Evolutionary conservation across 1,139 yeast genomes (phyloP).

Genomic region (Nakaseomyces bracarensis): DNA sequence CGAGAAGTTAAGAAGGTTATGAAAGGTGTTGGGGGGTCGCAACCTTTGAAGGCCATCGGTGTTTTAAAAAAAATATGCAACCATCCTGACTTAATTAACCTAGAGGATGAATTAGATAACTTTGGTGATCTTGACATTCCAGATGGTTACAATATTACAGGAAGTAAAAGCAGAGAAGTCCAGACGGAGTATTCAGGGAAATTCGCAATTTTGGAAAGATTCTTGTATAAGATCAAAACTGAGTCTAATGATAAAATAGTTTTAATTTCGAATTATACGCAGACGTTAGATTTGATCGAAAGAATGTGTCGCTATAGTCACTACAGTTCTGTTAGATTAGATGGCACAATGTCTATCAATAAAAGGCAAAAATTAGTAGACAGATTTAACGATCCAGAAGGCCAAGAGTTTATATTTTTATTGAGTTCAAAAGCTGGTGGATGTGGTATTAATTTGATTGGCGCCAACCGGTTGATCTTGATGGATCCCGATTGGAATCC

Average conservation of each 20-base stretch:
- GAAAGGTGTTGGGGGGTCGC: constrained; percentile 50
- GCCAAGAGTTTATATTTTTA: constrained; percentile 78
- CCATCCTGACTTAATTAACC: constrained; percentile 76
- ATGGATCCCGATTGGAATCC: constrained; percentile 99
- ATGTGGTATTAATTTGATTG: constrained; percentile 93
- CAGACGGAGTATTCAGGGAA: constrained; percentile 51
- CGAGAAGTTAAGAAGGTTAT: constrained; percentile 67
- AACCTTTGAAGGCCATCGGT: constrained; percentile 87
- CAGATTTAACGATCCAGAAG: constrained; percentile 81
- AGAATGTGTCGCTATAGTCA: constrained; percentile 65
- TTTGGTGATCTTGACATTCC: constrained; percentile 53
- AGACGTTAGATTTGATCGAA: constrained; percentile 85
- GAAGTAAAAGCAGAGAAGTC: constrained; percentile 38
- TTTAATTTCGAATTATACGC: constrained; percentile 87
- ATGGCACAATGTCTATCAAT: constrained; percentile 86
- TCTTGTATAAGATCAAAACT: constrained; percentile 61
- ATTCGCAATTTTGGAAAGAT: constrained; percentile 53
- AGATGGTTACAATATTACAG: constrained; percentile 48
- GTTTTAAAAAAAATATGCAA: constrained; percentile 81
- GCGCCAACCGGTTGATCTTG: constrained; percentile 83
- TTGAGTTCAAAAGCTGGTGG: constrained; percentile 98
- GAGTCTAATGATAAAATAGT: constrained; percentile 94
- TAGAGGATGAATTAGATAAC: constrained; percentile 73
- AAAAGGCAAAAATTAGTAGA: constrained; percentile 93
- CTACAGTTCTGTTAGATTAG: constrained; percentile 78